A percentile compares a stretch with the other conserved stretches of the same genome.
Conservation (phyloP, 140 eudicot species). For the Ambrosia hybrid region DNA sequence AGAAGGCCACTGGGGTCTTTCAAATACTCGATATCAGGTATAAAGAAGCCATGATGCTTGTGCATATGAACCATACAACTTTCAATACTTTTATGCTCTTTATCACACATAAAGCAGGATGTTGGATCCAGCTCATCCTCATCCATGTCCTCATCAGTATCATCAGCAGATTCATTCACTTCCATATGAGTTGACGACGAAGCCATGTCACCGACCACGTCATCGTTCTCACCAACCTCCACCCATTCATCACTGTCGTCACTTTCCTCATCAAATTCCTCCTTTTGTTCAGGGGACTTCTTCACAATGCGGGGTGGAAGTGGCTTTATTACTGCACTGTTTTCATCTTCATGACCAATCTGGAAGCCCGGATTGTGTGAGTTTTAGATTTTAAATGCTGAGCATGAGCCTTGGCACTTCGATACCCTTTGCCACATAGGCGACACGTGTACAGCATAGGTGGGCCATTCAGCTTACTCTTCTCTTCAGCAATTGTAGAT, state of each 20-base stretch:
- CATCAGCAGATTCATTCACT: slow-evolving; percentile 47
- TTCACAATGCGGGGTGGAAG: slow-evolving; percentile 52
- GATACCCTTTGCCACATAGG: slow-evolving; percentile 85
- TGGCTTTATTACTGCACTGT: slow-evolving; percentile 69
- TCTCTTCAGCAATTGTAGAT: slow-evolving; percentile 79
- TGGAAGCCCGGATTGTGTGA: slow-evolving; percentile 80
- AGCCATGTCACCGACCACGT: slow-evolving; percentile 50
- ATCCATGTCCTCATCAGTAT: slow-evolving; percentile 29
- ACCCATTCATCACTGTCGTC: slow-evolving; percentile 95
- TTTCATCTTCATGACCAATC: slow-evolving; percentile 39
- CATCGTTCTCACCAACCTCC: slow-evolving; percentile 71
- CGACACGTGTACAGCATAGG: slow-evolving; percentile 89
- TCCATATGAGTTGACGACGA: slow-evolving; percentile 55
- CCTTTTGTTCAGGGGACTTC: slow-evolving; percentile 41
- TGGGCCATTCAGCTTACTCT: slow-evolving; percentile 56
- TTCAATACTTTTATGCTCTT: slow-evolving; percentile 69
- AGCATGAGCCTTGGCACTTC: slow-evolving; percentile 93
- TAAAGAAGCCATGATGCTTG: slow-evolving; percentile 90
- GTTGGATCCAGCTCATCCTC: slow-evolving; percentile 66
- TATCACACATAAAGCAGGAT: slow-evolving; percentile 90
- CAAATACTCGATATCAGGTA: slow-evolving; percentile 87
- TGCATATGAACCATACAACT: slow-evolving; percentile 96
- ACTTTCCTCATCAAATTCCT: slow-evolving; percentile 54
- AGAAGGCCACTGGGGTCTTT: slow-evolving; percentile 91
- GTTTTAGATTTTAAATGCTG: slow-evolving; percentile 82